Base-by-base conservation (phyloP, 2,329 filamentous ascomycete genomes). In the Colletotrichum siamense region DNA sequence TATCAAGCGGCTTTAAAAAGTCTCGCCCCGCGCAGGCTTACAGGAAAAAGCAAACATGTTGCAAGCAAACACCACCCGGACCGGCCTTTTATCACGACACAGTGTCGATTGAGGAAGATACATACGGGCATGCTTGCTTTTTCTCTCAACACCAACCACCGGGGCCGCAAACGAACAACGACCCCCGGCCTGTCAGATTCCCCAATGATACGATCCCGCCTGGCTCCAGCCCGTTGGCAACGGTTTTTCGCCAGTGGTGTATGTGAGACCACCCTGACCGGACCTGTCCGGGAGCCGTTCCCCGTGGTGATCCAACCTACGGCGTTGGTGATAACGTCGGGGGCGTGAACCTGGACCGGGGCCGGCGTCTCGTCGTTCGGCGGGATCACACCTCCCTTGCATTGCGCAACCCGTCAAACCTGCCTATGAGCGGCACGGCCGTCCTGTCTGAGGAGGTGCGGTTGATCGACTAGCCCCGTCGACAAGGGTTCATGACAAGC, bases 131-230 rank as follows among this genome's bases (percentile, higher is more conserved):
- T 49, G 16, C 24, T 70, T 75, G 15, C 52, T 64, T 77, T 67
- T 71, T 30, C 13, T 15, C 9, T 28, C 26, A 34, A 36, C 24
- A 64, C 64, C 59, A 75, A 26, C 61, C 28, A 67, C 62, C 34
- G 52, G 44, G 16, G 6, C 44, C 44, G 12, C 22, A 36, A 68
- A 57, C 63, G 24, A 55, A n/a, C 55, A 57, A 24, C 59, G 28
- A 18, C 49, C 74, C 66, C 39, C 65, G 71, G 62, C 49, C 66
- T 77, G 75, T 74, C 71, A 74, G 32, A 71, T 70, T 36, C n/a
- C 52, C 44, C 52, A 36, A 44, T 59, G 24, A 61, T 71, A 39
- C 75, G 30, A 49, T 52, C 44, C 44, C 22, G 12, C 15, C 30
- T 30, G 66, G 61, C 71, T 44, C 71, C 75, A 28, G 36, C 32